Evolutionary conservation across 805 yeast genomes (phyloP).

Genomic region (Metschnikowia koreensis): DNA sequence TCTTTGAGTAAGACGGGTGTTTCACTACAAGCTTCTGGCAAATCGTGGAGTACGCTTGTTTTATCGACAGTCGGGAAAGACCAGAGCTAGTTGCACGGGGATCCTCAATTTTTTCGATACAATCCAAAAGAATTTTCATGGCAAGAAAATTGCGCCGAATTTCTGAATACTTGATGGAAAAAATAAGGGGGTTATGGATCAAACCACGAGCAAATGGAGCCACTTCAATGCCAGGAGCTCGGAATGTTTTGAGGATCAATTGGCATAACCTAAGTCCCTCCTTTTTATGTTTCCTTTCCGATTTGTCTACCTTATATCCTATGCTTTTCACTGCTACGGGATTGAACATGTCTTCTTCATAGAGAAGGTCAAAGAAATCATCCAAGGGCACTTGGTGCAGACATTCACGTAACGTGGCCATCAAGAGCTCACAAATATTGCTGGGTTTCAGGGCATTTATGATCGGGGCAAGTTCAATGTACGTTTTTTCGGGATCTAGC

Average conservation of each 20-base stretch:
- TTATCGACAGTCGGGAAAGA: constrained; percentile 37
- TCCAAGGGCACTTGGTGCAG: constrained; percentile 33
- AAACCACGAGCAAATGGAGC: background rate
- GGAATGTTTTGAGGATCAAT: background rate
- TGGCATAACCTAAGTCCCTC: background rate
- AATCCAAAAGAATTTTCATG: constrained; percentile 35
- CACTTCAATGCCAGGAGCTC: background rate
- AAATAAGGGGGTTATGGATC: constrained; percentile 12
- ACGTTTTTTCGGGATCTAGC: too few relatives aligned
- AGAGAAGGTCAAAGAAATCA: constrained; percentile 39
- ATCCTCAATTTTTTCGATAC: constrained; percentile 25
- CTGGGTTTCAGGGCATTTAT: background rate
- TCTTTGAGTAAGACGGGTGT: constrained; percentile 34
- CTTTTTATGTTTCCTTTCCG: background rate
- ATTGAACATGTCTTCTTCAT: too few relatives aligned
- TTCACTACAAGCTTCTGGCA: constrained; percentile 39
- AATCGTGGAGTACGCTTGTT: constrained; percentile 39
- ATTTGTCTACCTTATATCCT: too few relatives aligned
- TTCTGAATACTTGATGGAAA: constrained; percentile 40
- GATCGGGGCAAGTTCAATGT: background rate
- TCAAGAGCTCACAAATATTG: constrained; percentile 17
- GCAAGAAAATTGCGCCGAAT: constrained; percentile 42
- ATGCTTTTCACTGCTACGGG: too few relatives aligned
- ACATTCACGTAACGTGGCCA: constrained; percentile 24
- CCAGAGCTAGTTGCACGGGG: background rate